These are phyloP conservation scores for Colletotrichum orbiculare DNA, from an alignment of 2,329 filamentous ascomycete genomes.

Conservation along the genomic window DNA sequence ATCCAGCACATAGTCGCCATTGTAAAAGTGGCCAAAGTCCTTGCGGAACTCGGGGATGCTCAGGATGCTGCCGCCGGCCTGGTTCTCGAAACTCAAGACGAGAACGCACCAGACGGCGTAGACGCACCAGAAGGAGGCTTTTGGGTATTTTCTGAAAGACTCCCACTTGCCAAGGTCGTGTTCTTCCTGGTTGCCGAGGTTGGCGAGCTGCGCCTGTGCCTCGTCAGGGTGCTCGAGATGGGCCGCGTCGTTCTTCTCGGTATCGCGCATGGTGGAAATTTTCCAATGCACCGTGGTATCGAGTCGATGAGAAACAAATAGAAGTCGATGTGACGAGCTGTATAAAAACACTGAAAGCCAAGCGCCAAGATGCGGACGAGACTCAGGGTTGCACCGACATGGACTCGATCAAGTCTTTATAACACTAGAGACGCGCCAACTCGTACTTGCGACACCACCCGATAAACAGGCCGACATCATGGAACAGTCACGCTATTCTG, in stretches of 20 bases:
- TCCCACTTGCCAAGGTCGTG: conserved; percentile 39
- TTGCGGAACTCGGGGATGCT: conserved; percentile 57
- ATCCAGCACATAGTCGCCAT: conserved; percentile 51
- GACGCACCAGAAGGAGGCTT: conserved; percentile 47
- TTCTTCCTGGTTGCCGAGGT: conserved; percentile 43
- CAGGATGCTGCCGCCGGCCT: conserved; percentile 53
- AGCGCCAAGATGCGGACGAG: conserved; percentile 13
- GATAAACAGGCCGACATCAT: conserved; percentile 25
- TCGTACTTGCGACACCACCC: conserved; percentile 25
- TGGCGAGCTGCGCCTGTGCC: conserved; percentile 21
- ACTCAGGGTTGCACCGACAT: neutral
- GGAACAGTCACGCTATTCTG: conserved; percentile 19
- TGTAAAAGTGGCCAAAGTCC: conserved; percentile 53
- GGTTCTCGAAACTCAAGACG: conserved; percentile 54
- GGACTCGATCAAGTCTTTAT: conserved; percentile 23
- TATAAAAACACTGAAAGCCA: neutral
- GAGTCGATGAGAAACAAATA: neutral
- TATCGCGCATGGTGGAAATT: conserved; percentile 5
- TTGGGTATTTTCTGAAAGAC: conserved; percentile 42
- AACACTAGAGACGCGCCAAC: conserved; percentile 2
- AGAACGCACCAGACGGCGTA: conserved; percentile 53
- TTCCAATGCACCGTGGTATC: neutral
- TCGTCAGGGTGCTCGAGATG: conserved; percentile 19
- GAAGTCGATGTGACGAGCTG: neutral
- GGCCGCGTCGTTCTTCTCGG: conserved; percentile 16